phyloP scores from a whole-genome alignment of 2,329 filamentous ascomycete genomes.

The Escovopsis weberi region DNA sequence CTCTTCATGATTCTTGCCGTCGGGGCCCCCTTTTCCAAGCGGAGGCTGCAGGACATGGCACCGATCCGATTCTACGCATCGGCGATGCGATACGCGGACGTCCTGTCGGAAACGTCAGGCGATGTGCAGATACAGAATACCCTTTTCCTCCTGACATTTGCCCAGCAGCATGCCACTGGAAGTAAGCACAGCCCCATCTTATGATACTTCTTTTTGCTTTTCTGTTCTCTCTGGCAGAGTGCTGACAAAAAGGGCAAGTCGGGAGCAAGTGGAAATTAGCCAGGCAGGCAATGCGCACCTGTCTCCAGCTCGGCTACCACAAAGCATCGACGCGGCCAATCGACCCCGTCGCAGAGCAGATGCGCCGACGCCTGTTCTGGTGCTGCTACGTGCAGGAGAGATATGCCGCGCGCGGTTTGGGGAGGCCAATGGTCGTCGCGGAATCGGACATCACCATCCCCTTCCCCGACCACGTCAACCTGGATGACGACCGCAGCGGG shows the following conservation, averaged over 20 bases:
- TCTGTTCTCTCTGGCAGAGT: neutral
- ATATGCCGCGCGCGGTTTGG: conserved; percentile 1
- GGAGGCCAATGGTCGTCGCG: conserved; percentile 2
- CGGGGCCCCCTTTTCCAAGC: neutral
- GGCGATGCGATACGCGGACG: conserved; percentile 1
- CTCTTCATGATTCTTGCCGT: conserved; percentile 2
- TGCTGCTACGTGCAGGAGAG: conserved; percentile 3
- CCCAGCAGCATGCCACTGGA: conserved; percentile 1
- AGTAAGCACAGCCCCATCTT: neutral
- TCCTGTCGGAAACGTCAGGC: conserved; percentile 1
- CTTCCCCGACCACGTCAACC: conserved; percentile 1
- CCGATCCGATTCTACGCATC: conserved; percentile 2
- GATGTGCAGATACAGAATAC: conserved; percentile 3
- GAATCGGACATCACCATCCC: conserved; percentile 1
- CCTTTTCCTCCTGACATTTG: conserved; percentile 1
- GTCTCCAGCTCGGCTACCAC: conserved; percentile 1
- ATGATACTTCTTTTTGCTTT: neutral
- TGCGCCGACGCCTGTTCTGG: conserved; percentile 1
- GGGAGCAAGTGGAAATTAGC: conserved; percentile 2
- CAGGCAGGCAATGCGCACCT: conserved; percentile 1
- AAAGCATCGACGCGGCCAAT: neutral
- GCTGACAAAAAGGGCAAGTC: neutral
- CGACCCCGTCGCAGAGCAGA: conserved; percentile 1
- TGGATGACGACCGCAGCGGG: conserved; percentile 1
- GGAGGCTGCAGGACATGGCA: neutral